Percentiles rank a stretch among this genome's conserved stretches.
Conservation (phyloP, 1,284 basidiomycete species). For the Apiotrichum brassicae region DNA sequence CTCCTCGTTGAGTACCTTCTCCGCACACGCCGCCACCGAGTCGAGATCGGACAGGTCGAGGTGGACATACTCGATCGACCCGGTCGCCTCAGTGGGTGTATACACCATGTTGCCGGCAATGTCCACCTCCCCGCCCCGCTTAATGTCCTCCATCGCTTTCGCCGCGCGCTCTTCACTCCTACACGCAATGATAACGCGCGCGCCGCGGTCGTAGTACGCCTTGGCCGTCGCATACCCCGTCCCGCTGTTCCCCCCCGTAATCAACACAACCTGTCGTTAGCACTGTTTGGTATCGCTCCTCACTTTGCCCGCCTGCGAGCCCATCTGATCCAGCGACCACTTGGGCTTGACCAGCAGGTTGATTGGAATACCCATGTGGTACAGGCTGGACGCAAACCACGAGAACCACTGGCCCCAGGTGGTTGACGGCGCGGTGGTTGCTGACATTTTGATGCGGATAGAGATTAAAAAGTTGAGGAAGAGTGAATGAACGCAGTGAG, state of each 20-base stretch:
- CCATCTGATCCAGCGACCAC: no score
- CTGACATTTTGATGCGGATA: no score
- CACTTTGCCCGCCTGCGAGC: no score
- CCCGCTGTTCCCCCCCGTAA: conserved; percentile 43
- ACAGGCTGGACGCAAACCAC: no score
- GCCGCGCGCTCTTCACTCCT: conserved; percentile 52
- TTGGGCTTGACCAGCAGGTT: no score
- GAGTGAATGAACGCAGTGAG: no score
- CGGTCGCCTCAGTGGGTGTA: not conserved
- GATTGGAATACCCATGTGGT: no score
- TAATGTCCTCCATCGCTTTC: conserved; percentile 53
- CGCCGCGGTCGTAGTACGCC: conserved; percentile 54
- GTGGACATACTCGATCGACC: conserved; percentile 40
- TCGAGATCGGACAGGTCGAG: conserved; percentile 58
- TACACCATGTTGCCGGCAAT: conserved; percentile 4
- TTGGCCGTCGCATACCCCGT: conserved; percentile 35
- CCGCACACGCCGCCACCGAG: conserved; percentile 52
- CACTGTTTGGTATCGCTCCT: no score
- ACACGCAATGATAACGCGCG: conserved; percentile 57
- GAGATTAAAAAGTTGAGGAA: no score
- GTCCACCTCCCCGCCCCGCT: conserved; percentile 32
- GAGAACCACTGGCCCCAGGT: no score
- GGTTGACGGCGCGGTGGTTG: no score
- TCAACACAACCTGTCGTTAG: conserved; percentile 42
- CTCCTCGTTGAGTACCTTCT: conserved; percentile 49